A percentile compares a stretch with the other conserved stretches of the same genome.
Evolutionary conservation across 2,329 filamentous ascomycete genomes (phyloP).

Genomic region (Ceratocystis colombiana): DNA sequence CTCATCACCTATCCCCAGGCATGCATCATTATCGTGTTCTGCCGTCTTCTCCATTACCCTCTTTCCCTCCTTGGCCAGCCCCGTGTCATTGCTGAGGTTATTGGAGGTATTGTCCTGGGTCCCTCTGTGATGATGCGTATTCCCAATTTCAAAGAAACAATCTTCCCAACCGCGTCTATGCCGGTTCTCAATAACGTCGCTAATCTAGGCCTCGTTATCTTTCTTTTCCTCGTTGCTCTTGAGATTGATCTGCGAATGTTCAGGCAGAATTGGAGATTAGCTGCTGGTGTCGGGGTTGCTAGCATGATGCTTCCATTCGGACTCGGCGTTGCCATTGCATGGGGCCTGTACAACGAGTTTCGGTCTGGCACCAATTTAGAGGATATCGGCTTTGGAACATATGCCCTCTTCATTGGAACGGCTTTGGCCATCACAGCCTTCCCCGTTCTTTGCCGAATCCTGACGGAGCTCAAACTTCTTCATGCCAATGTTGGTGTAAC

Average conservation of each 20-base stretch:
- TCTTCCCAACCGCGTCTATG: conserved; percentile 68
- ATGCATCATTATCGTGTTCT: conserved; percentile 41
- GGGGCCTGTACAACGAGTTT: conserved; percentile 70
- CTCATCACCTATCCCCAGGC: conserved; percentile 29
- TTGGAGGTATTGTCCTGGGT: conserved; percentile 74
- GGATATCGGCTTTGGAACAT: conserved; percentile 43
- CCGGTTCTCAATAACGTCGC: conserved; percentile 43
- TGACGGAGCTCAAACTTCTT: conserved; percentile 82
- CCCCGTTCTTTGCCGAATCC: conserved; percentile 84
- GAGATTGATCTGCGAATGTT: conserved; percentile 77
- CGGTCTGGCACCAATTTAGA: conserved; percentile 35
- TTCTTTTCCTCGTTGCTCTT: conserved; percentile 77
- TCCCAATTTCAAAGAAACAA: conserved; percentile 62
- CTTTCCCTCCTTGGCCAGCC: conserved; percentile 68
- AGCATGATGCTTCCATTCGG: conserved; percentile 79
- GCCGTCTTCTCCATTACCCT: conserved; percentile 56
- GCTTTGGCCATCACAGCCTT: conserved; percentile 88
- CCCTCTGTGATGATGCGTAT: conserved; percentile 83
- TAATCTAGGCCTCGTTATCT: conserved; percentile 73
- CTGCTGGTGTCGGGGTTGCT: conserved; percentile 63
- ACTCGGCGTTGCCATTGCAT: conserved; percentile 68
- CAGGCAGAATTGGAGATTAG: conserved; percentile 68
- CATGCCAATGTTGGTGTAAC: conserved; percentile 76
- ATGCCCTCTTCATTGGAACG: conserved; percentile 73
- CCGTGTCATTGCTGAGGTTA: conserved; percentile 73